Base-by-base conservation (phyloP, 768 basidiomycete species). In the Serpula lacrymans region DNA sequence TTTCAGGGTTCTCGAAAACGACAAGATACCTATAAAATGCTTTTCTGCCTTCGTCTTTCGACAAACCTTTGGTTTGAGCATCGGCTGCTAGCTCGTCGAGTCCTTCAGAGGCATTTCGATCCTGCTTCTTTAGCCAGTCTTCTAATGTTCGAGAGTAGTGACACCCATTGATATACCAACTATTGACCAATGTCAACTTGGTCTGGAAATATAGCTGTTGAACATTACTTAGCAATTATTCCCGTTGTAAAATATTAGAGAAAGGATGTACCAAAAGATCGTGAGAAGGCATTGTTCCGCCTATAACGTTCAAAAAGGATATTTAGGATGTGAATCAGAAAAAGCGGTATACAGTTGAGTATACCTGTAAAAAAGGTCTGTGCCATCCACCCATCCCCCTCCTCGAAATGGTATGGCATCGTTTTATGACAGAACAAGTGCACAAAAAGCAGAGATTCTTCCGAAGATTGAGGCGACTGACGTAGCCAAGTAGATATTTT, bases 371-470 rank as follows among this genome's bases (percentile, higher is more conserved):
- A 84, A 64, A 86, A 85, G 26, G 75, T 80, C 59, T 80, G 65
- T 5, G 80, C 74, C 84, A 86, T 86, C 83, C 84, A 85, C 5
- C 81, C 80, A 43, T 84, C 82, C 39, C 67, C 70, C 39, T 80
- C 74, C 41, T 77, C 77, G 45, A 84, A 86, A 48, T 85, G 80
- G 51, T 86, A 85, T 6, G 83, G 80, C 0, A 66, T 78, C 4
- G 67, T 70, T 28, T 53, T 51, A 55, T 85, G 82, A 49, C 82
- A 84, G 63, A 86, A 85, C 20, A 85, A 76, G 51, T 86, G 84
- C 20, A 84, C 68, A 58, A 84, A 86, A 20, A 85, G 59, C 0
- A 83, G 67, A 0, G 79, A 66, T 20, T 74, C 72, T 8, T 66
- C 65, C 9, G 47, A 22, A 34, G 42, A 45, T 25, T 28, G 44